A percentile compares a stretch with the other conserved stretches of the same genome.
phyloP scores from a whole-genome alignment of 352 stramenopile genomes.

The Globisporangium megalacanthum region DNA sequence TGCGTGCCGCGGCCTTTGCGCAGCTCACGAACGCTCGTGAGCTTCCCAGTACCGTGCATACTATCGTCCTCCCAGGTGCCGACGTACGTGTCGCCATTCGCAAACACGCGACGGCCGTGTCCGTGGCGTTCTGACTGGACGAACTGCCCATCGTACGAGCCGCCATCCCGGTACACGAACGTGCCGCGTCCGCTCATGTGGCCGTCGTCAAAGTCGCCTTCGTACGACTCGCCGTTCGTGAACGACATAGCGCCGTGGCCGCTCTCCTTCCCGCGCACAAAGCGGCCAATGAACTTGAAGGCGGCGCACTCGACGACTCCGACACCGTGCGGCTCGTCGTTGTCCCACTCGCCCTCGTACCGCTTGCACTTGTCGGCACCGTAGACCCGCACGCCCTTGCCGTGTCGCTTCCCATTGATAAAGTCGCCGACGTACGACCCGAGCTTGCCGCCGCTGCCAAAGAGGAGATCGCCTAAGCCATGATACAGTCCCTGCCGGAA shows the following conservation, averaged over 20 bases:
- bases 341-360: slow-evolving; percentile 68
- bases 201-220: slow-evolving; percentile 46
- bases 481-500: slow-evolving; percentile 51
- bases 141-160: slow-evolving; percentile 53
- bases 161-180: slow-evolving; percentile 41
- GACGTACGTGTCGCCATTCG: slow-evolving; percentile 44
- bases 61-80: slow-evolving; percentile 48
- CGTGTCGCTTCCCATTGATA: slow-evolving; percentile 42
- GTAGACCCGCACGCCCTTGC: slow-evolving; percentile 58
- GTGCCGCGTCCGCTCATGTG: slow-evolving; percentile 41
- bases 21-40: slow-evolving; percentile 18
- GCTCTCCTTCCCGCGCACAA: slow-evolving; percentile 39
- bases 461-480: slow-evolving; percentile 50
- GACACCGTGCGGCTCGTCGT: slow-evolving; percentile 52
- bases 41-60: slow-evolving; percentile 51
- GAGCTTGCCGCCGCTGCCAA: slow-evolving; percentile 30
- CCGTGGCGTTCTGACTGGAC: slow-evolving; percentile 45
- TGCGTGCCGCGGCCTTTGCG: slow-evolving; percentile 6
- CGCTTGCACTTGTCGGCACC: slow-evolving; percentile 19
- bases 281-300: slow-evolving; percentile 58
- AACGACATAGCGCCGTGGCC: slow-evolving; percentile 54
- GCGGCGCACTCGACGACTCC: slow-evolving; percentile 44
- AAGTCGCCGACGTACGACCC: slow-evolving; percentile 68
- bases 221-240: slow-evolving; percentile 64
- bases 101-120: slow-evolving; percentile 38